Evolutionary conservation across 176 grass and related monocot species (phyloP), one percentile per base, ranked within the genome.

Genomic region (Pontederia paniculata): DNA sequence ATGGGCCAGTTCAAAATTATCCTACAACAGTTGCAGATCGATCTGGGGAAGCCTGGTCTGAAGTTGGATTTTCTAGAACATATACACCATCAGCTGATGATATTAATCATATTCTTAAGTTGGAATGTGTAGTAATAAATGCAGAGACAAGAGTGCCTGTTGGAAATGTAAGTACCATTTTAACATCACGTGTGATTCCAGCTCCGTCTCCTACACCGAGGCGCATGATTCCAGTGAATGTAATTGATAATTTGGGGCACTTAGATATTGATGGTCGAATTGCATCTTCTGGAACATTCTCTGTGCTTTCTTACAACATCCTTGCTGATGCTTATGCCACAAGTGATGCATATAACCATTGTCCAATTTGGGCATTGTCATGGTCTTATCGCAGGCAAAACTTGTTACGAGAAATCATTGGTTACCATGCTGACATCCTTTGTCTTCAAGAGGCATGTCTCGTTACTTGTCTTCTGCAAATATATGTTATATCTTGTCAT

Each of bases 341-440:
- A 72, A 88, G 67, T 65, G 94, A 99, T 49, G 15, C 73, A 61
- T 99, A 99, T 55, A 93, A 78, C 65, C 93, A 99, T 76, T 99
- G 94, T 67, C 94, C 94, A 68, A 79, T 87, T 17, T 99, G 94
- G 94, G 94, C 94, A 54, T 81, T 99, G 53, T 93, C 94, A 31
- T 99, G 87, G 94, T 67, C 87, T 14, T 99, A 99, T 14, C 86
- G 94, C 70, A 88, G 86, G 55, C 94, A 99, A 68, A 99, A 99
- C 68, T 89, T 99, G 75, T 71, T 99, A 68, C 83, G 80, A 17
- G 94, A 99, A 74, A 99, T 99, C 75, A 81, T 93, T 73, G 87
- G 87, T 22, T 99, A 99, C 53, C 94, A 88, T 80, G 83, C 94
- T 48, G 94, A 99, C 73, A 99, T 99, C 59, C 84, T 99, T 57